Base-by-base conservation (phyloP, 1,284 basidiomycete species). In the Austroboletus novae-zelandiae region DNA sequence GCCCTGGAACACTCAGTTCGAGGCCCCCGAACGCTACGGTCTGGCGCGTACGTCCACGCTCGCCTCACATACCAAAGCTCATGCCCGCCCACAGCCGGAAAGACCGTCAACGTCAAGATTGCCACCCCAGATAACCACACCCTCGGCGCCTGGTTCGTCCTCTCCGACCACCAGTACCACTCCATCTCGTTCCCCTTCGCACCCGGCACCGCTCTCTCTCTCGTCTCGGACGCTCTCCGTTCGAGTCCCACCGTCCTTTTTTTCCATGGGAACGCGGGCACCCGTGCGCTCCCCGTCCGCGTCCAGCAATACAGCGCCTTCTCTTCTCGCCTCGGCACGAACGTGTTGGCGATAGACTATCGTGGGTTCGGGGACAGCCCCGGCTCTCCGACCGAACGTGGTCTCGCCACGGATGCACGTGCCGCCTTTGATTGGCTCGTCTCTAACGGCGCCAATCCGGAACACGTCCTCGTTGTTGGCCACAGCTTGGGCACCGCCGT, bases 291-390 rank as follows among this genome's bases (percentile, higher is more conserved):
- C 7, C 60, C 71, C 0, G 78, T 77, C 45, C 86, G 92, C 9
- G 71, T 91, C 11, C 75, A 74, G 5, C 76, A 83, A 39, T 89
- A 90, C 64, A 68, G 75, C 11, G 71, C 76, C 0, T 82, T 87
- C 56, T 77, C 86, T 0, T 75, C 81, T 1, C 77, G 85, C 2
- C 71, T 92, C 1, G 72, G 75, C 17, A 80, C 78, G 14, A 97
- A 96, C 64, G 85, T 97, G 2, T 69, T 97, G 18, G 85, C 84
- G 0, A 81, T 92, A 40, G 94, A 97, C 69, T 96, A 96, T 65
- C 83, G 93, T 17, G 95, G 95, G 0, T 98, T 90, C 60, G 95
- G 77, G 1, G 94, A 98, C 64, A 94, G 91, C 49, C 78, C 81
- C 1, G 92, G 94, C 1, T 68, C 66, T 1, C 94, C 94, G 0